These are phyloP conservation scores for Citropsis articulata DNA, from an alignment of 345 rosid species.

Conservation along the genomic window DNA sequence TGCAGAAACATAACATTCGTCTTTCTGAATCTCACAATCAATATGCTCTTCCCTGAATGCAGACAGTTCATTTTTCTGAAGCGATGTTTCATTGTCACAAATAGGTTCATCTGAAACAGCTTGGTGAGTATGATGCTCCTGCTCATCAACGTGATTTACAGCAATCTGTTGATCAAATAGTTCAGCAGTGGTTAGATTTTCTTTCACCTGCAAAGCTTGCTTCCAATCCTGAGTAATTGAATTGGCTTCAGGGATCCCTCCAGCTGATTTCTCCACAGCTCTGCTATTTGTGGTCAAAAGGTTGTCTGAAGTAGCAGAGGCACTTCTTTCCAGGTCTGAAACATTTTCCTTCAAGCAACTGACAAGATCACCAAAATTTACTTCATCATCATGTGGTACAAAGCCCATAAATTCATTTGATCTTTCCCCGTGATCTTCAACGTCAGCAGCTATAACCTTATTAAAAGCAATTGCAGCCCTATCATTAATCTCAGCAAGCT, in stretches of 20 bases:
- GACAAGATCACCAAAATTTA: neutral
- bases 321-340: neutral
- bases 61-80: slow-evolving; percentile 3
- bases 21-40: neutral
- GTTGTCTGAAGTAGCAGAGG: slow-evolving; percentile 2
- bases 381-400: neutral
- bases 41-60: slow-evolving; percentile 12
- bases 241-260: neutral
- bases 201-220: neutral
- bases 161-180: neutral
- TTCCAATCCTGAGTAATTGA: neutral
- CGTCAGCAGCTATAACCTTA: neutral
- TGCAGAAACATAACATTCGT: neutral
- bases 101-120: slow-evolving; percentile 8
- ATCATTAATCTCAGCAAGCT: neutral
- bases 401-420: neutral
- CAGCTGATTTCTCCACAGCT: slow-evolving; percentile 5
- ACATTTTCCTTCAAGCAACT: neutral
- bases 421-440: neutral
- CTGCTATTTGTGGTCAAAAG: neutral
- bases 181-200: neutral
- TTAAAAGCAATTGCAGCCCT: neutral
- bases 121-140: slow-evolving; percentile 2
- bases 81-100: slow-evolving; percentile 2
- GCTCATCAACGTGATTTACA: neutral